phyloP scores from a whole-genome alignment of 1,284 basidiomycete genomes.

The Erythrobasidium hasegawianum region DNA sequence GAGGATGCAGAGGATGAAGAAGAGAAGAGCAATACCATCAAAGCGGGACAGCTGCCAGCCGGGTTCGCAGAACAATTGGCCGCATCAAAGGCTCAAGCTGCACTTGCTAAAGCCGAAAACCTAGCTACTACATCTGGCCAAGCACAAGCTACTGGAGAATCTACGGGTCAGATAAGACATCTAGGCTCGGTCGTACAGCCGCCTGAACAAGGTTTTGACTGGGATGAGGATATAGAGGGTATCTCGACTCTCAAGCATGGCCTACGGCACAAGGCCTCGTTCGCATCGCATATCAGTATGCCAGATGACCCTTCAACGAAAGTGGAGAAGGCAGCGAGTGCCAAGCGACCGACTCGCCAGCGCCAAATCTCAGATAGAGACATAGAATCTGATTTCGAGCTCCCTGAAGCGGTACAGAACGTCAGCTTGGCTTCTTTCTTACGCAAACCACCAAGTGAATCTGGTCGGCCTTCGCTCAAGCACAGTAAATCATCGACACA shows the following conservation, averaged over 20 bases:
- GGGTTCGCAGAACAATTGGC: slow-evolving; percentile 28
- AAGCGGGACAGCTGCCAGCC: slow-evolving; percentile 19
- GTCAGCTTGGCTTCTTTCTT: neutral
- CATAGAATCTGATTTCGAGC: slow-evolving; percentile 67
- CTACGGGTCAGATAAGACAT: neutral
- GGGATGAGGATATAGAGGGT: slow-evolving; percentile 45
- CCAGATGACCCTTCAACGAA: slow-evolving; percentile 60
- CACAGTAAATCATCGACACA: slow-evolving; percentile 67
- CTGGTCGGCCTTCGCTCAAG: slow-evolving; percentile 84
- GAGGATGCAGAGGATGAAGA: slow-evolving; percentile 12
- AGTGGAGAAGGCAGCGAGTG: slow-evolving; percentile 55
- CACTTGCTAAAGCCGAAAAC: neutral
- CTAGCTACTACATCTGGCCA: neutral
- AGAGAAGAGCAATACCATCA: slow-evolving; percentile 25
- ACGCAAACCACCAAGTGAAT: slow-evolving; percentile 54
- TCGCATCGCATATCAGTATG: slow-evolving; percentile 59
- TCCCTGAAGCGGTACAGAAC: slow-evolving; percentile 57
- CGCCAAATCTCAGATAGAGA: slow-evolving; percentile 58
- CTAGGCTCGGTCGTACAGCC: neutral
- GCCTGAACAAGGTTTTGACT: slow-evolving; percentile 34
- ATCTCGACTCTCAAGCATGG: slow-evolving; percentile 2
- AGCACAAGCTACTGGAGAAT: too few relatives aligned
- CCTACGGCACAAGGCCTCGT: slow-evolving; percentile 46
- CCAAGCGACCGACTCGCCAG: slow-evolving; percentile 44
- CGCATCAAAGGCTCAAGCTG: slow-evolving; percentile 17